These are phyloP conservation scores for Ricinus communis DNA, from an alignment of 345 rosid species.

Conservation along the genomic window DNA sequence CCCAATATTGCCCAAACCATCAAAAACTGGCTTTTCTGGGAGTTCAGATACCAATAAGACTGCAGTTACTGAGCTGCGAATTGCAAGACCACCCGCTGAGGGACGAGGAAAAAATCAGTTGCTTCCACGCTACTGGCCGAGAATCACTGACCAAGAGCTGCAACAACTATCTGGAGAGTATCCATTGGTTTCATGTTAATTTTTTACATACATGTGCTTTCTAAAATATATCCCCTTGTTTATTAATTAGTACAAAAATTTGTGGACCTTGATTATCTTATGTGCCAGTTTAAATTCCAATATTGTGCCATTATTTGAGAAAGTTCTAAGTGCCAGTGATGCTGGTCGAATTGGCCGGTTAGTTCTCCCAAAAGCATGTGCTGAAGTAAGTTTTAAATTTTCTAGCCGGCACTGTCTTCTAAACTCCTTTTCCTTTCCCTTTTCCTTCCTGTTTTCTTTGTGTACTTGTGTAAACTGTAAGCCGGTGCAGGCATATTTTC, in stretches of 20 bases:
- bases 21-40: slow-evolving; percentile 37
- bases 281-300: slow-evolving; percentile 64
- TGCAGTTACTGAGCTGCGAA: slow-evolving; percentile 44
- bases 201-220: slow-evolving; percentile 4
- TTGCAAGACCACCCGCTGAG: slow-evolving; percentile 81
- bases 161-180: slow-evolving; percentile 90
- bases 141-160: slow-evolving; percentile 88
- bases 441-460: neutral
- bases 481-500: slow-evolving; percentile 80
- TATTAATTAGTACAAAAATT: slow-evolving; percentile 15
- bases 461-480: slow-evolving; percentile 26
- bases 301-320: slow-evolving; percentile 89
- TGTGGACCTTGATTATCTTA: slow-evolving; percentile 42
- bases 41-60: slow-evolving; percentile 50
- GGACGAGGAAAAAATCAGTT: slow-evolving; percentile 81
- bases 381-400: slow-evolving; percentile 62
- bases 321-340: slow-evolving; percentile 94
- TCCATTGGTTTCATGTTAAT: slow-evolving; percentile 39
- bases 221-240: slow-evolving; percentile 6
- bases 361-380: slow-evolving; percentile 97
- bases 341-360: slow-evolving; percentile 96
- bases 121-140: slow-evolving; percentile 97
- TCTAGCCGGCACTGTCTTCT: neutral
- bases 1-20: slow-evolving; percentile 54
- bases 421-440: neutral